Conservation (phyloP, 176 grass and related monocot species). For the Thinopyrum elongatum region DNA sequence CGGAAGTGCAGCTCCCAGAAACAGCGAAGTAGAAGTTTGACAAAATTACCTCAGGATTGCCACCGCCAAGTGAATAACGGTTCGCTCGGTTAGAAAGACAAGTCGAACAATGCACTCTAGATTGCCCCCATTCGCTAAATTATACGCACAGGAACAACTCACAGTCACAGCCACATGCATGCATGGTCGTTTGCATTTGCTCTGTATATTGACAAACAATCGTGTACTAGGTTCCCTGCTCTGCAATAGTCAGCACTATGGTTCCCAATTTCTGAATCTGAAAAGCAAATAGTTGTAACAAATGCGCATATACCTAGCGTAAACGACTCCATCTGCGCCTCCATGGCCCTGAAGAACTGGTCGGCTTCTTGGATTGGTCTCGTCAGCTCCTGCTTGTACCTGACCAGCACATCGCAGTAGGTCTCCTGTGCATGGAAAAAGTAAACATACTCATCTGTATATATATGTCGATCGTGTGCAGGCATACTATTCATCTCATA, state of each 20-base stretch:
- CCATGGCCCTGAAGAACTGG: constrained; percentile 68
- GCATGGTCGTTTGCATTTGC: constrained; percentile 13
- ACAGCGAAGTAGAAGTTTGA: no score
- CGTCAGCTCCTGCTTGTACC: constrained; percentile 66
- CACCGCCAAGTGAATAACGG: no score
- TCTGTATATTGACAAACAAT: not conserved
- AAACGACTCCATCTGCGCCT: constrained; percentile 66
- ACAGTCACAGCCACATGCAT: not conserved
- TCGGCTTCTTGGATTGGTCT: constrained; percentile 71
- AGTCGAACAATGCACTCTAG: no score
- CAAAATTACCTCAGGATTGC: no score
- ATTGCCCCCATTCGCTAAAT: no score
- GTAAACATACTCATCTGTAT: constrained; percentile 9
- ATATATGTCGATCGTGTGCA: not conserved
- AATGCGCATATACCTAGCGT: constrained; percentile 40
- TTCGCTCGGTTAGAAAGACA: no score
- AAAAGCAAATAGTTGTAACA: not conserved
- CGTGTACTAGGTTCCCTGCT: constrained; percentile 21
- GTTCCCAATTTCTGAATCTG: constrained; percentile 17
- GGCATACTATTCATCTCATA: not conserved
- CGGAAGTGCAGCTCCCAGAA: no score
- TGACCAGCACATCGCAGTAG: constrained; percentile 59
- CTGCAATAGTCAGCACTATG: constrained; percentile 15
- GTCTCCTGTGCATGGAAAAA: constrained; percentile 38
- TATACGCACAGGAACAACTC: not conserved